Percentiles rank a stretch among this genome's conserved stretches.
These are phyloP conservation scores for Senecio squalidus DNA, from an alignment of 140 eudicot genomes.

Conservation along the genomic window DNA sequence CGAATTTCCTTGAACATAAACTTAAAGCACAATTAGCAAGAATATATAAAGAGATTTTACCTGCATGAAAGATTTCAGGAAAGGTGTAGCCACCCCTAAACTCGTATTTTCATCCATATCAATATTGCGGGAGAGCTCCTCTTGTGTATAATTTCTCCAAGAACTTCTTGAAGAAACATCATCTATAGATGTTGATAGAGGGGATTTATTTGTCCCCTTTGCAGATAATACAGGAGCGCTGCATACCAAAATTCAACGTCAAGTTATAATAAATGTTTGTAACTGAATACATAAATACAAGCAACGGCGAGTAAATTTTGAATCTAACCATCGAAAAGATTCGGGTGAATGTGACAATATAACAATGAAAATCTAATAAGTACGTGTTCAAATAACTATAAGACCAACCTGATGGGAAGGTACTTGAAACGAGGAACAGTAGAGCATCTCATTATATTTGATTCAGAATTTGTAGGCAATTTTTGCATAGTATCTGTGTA, in stretches of 20 bases:
- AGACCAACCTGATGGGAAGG: conserved; percentile 86
- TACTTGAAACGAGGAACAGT: conserved; percentile 89
- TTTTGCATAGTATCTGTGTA: conserved; percentile 76
- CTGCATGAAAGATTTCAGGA: conserved; percentile 96
- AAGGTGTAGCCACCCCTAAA: conserved; percentile 86
- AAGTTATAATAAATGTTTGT: too few relatives aligned
- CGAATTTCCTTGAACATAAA: background rate
- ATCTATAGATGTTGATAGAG: conserved; percentile 57
- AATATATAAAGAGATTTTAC: conserved; percentile 29
- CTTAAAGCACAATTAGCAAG: background rate
- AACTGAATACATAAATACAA: too few relatives aligned
- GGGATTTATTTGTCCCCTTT: conserved; percentile 58
- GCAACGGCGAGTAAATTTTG: too few relatives aligned
- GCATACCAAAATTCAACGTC: conserved; percentile 15
- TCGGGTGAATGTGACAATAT: too few relatives aligned
- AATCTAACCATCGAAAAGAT: too few relatives aligned
- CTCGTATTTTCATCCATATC: conserved; percentile 65
- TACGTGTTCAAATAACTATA: too few relatives aligned
- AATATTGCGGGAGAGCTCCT: conserved; percentile 51
- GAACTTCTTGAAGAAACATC: conserved; percentile 71
- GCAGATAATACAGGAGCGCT: conserved; percentile 93
- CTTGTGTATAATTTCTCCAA: conserved; percentile 66
- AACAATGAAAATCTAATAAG: background rate
- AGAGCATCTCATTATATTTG: conserved; percentile 94
- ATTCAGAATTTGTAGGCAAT: conserved; percentile 74